These are phyloP conservation scores for Kwoniella dendrophila DNA, from an alignment of 768 basidiomycete species.

Conservation along the genomic window DNA sequence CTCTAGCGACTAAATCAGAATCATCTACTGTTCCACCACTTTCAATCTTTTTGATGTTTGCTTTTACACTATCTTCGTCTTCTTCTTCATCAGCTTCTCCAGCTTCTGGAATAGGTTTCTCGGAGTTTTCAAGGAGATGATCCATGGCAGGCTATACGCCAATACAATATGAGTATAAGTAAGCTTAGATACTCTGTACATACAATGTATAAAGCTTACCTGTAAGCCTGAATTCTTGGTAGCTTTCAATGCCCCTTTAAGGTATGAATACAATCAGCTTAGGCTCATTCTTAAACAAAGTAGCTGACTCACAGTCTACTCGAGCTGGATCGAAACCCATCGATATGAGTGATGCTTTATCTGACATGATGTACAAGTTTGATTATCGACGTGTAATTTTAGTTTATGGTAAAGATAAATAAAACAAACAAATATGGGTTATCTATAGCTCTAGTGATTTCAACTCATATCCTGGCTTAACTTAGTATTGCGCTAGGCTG, in stretches of 20 bases:
- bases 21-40: slow-evolving; percentile 54
- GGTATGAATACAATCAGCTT: slow-evolving; percentile 4
- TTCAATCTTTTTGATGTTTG: slow-evolving; percentile 56
- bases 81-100: slow-evolving; percentile 75
- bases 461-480: neutral
- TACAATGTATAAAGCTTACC: slow-evolving; percentile 61
- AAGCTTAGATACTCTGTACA: slow-evolving; percentile 19
- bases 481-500: neutral
- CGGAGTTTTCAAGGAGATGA: slow-evolving; percentile 77
- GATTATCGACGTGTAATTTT: neutral
- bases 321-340: slow-evolving; percentile 87
- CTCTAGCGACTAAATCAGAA: slow-evolving; percentile 48
- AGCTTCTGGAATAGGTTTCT: slow-evolving; percentile 68
- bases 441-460: no score
- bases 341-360: slow-evolving; percentile 61
- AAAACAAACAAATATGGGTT: neutral
- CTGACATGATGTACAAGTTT: slow-evolving; percentile 16
- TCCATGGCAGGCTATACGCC: slow-evolving; percentile 65
- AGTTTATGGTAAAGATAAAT: neutral
- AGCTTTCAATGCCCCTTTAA: slow-evolving; percentile 81
- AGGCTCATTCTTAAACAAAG: slow-evolving; percentile 18
- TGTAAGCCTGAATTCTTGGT: slow-evolving; percentile 83
- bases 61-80: slow-evolving; percentile 61
- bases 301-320: slow-evolving; percentile 71
- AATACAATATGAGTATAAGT: slow-evolving; percentile 12